Evolutionary conservation across 805 yeast genomes (phyloP), one percentile per base, ranked within the genome.

Genomic region (Schwanniomyces yamadae): DNA sequence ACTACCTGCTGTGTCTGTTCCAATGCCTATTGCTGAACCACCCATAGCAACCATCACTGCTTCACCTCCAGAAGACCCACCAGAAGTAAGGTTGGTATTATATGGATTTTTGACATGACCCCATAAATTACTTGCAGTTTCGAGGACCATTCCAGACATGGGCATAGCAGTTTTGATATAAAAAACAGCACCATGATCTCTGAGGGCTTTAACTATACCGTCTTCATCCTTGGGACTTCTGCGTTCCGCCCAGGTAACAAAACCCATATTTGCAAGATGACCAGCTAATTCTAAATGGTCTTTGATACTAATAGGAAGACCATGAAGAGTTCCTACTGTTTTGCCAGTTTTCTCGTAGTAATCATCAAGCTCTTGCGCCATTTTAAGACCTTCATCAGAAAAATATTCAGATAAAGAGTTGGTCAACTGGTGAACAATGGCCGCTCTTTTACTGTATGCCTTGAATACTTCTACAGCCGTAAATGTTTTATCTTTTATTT

Each of bases 361-460:
- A 10, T 41, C 41, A 37, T 61, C 66, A 33, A 59, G 45, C 15
- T 41, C 48, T 16, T 36, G 34, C 1, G 66, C 65, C 23, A 33
- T 43, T 23, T 39, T 30, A 11, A 59, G 30, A 1, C 56, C 63
- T 17, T 52, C 56, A 14, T 57, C 63, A 49, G 59, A 50, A 50
- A 56, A 49, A 9, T 68, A 61, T 36, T 69, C 73, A 8, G 58
- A 44, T 22, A 63, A 52, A 44, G 73, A 69, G 36, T 65, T 63
- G 22, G 56, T 50, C 41, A 80, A 55, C 46, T 79, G 84, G 42
- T 78, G 82, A 0, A 80, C 80, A 14, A 77, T 55, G 3, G 78
- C 69, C 3, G 84, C 77, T 29, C 84, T 55, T 48, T 79, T 79
- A 40, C 78, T 70, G 52, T 73, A 80, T 1, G 84, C 84, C 8